Evolutionary conservation across 371 early-diverging fungal species (phyloP).

Genomic region (Mucor racemosus): DNA sequence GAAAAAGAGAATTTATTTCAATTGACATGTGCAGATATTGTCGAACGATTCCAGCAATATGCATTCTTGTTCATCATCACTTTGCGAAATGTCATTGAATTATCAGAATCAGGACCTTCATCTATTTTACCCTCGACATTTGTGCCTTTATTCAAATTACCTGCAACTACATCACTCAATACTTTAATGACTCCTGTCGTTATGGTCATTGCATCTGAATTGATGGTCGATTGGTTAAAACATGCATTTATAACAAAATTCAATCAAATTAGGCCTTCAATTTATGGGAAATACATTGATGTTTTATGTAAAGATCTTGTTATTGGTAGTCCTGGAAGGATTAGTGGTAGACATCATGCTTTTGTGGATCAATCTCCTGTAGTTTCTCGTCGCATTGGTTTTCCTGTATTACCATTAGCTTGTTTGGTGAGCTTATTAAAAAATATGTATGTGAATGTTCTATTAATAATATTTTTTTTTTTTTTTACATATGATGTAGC

Average conservation of each 20-base stretch:
- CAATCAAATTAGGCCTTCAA: constrained; percentile 89
- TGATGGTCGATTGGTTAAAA: constrained; percentile 97
- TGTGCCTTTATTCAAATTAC: constrained; percentile 59
- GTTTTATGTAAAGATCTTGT: constrained; percentile 89
- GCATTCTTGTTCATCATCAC: constrained; percentile 88
- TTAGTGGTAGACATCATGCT: constrained; percentile 45
- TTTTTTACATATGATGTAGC: constrained; percentile 15
- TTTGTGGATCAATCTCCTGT: constrained; percentile 86
- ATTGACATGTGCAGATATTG: constrained; percentile 90
- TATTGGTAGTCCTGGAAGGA: constrained; percentile 60
- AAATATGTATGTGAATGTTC: too few species aligned
- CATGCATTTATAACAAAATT: constrained; percentile 98
- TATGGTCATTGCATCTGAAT: constrained; percentile 86
- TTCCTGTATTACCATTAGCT: constrained; percentile 87
- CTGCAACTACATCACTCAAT: constrained; percentile 62
- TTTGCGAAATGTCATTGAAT: constrained; percentile 86
- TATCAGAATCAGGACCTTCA: constrained; percentile 76
- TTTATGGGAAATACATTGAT: constrained; percentile 87
- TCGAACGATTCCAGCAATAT: constrained; percentile 92
- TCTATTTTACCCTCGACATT: constrained; percentile 68
- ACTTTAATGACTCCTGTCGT: constrained; percentile 80
- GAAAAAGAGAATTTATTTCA: constrained; percentile 97
- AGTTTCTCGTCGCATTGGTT: constrained; percentile 90
- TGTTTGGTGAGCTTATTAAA: constrained; percentile 86
- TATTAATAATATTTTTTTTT: too few species aligned